Evolutionary conservation across 75 land plant genomes (phyloP).

Genomic region (Selaginella tamariscina): DNA sequence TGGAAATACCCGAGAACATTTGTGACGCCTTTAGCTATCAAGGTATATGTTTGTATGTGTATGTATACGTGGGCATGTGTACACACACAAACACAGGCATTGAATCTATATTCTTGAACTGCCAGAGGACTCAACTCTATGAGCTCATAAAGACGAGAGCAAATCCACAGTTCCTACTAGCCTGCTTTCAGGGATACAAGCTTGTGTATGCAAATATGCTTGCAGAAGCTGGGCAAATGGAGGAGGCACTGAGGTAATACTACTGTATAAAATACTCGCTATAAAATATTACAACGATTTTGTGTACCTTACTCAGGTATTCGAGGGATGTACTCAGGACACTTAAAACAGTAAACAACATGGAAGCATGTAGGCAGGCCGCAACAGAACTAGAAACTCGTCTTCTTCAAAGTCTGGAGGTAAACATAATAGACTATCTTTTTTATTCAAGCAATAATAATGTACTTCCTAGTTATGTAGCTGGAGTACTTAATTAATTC

Average conservation of each 20-base stretch:
- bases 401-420: neutral
- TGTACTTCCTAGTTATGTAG: too few species aligned
- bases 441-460: too few species aligned
- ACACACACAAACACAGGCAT: too few species aligned
- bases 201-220: neutral
- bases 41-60: neutral
- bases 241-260: neutral
- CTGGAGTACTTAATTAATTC: too few species aligned
- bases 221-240: neutral
- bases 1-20: slow-evolving; percentile 1
- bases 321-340: neutral
- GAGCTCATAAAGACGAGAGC: neutral
- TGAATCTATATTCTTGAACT: neutral
- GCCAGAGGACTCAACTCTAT: neutral
- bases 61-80: too few species aligned
- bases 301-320: neutral
- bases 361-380: neutral
- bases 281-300: neutral
- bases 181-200: neutral
- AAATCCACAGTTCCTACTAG: neutral
- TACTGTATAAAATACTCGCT: neutral
- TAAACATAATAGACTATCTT: neutral
- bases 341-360: neutral
- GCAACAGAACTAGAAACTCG: neutral
- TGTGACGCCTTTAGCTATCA: neutral